Conservation (phyloP, 257 asterid genomes). For the Przewalskia tangutica region DNA sequence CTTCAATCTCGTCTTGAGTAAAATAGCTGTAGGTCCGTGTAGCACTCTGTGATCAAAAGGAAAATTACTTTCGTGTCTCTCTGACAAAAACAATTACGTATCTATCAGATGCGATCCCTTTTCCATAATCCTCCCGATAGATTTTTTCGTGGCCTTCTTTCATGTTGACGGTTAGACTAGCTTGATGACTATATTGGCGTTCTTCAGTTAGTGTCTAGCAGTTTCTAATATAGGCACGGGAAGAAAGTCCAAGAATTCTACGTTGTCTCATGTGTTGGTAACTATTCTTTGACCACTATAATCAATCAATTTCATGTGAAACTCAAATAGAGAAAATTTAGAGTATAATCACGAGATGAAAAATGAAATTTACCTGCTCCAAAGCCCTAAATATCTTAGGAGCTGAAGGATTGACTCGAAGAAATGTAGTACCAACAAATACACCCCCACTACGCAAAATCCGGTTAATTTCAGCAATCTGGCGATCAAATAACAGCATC, state of each 20-base stretch:
- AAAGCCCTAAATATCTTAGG: constrained; percentile 59
- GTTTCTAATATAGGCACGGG: background rate
- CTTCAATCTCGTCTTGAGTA: constrained; percentile 78
- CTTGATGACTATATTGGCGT: background rate
- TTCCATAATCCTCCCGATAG: background rate
- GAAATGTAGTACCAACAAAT: constrained; percentile 87
- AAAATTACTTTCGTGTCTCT: background rate
- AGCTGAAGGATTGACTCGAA: constrained; percentile 59
- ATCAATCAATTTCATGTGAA: background rate
- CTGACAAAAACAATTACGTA: background rate
- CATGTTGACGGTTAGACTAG: background rate
- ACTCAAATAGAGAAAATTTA: background rate
- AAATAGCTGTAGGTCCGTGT: constrained; percentile 39
- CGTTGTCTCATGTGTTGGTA: background rate
- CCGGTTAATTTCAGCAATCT: constrained; percentile 90
- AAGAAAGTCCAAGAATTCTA: background rate
- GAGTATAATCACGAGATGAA: background rate
- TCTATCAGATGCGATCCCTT: background rate
- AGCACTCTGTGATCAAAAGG: constrained; percentile 26
- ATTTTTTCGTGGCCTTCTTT: too few species aligned
- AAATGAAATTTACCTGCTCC: constrained; percentile 38
- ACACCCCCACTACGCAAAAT: constrained; percentile 76
- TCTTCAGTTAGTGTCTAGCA: background rate
- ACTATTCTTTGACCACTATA: background rate
- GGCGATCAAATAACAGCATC: constrained; percentile 7